Evolutionary conservation across 345 rosid species (phyloP).

Genomic region (Corchorus olitorius): DNA sequence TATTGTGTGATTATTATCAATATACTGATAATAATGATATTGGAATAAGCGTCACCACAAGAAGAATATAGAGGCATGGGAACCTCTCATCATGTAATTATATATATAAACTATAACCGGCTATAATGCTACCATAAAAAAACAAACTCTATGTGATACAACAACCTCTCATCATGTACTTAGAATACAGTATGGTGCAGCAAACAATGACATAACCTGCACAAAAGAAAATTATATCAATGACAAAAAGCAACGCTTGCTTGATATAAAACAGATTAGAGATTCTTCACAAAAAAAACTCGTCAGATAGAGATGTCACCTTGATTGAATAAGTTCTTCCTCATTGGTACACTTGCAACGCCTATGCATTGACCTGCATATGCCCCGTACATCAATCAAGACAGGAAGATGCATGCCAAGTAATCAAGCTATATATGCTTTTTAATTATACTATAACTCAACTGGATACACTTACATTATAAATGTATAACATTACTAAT

Average conservation of each 20-base stretch:
- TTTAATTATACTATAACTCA: background rate
- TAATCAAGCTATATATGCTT: too few relatives aligned
- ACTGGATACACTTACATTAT: background rate
- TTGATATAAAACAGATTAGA: background rate
- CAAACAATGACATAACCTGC: constrained; percentile 15
- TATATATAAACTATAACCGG: background rate
- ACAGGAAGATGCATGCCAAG: background rate
- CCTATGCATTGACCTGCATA: constrained; percentile 17
- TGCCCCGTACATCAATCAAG: background rate
- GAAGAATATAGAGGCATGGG: constrained; percentile 9
- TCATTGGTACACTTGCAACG: background rate
- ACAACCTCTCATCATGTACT: background rate
- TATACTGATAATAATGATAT: background rate
- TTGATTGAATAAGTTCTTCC: background rate
- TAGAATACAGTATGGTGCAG: background rate
- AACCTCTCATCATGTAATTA: constrained; percentile 3
- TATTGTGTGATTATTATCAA: background rate
- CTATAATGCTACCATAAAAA: background rate
- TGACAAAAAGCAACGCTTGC: too few relatives aligned
- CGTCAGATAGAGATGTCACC: constrained; percentile 2
- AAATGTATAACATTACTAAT: background rate
- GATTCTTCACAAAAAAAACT: background rate
- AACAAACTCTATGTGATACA: constrained; percentile 2
- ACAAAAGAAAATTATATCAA: background rate
- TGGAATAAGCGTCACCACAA: background rate